Evolutionary conservation across 1,139 yeast genomes (phyloP), one percentile per base, ranked within the genome.

Genomic region (Yamadazyma aaseri): DNA sequence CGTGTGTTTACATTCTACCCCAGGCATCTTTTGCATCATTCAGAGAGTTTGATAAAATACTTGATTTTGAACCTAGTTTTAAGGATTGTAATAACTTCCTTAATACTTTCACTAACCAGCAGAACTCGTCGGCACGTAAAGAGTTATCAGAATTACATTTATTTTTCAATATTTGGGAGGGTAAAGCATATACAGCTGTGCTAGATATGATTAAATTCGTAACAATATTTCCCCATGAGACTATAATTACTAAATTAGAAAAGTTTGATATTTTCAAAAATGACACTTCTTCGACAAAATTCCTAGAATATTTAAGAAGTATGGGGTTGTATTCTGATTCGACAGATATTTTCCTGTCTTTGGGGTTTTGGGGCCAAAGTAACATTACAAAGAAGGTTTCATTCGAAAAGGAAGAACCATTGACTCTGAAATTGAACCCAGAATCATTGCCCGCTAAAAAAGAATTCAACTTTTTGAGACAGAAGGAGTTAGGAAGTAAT

Each of bases 161-260:
- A 4, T 54, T 43, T 30, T 55, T 68, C 36, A 46, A 43, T 24
- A 51, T 65, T n/a, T 60, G 68, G 65, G 64, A 62, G 22, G 72
- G 67, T 1, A 41, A 50, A 17, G 52, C 50, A 17, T 55, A 41
- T 39, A 44, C 31, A 11, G 44, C 47, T 27, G 34, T 63, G 1
- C 40, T 70, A 3, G 60, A 57, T 6, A 58, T 53, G 6, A 37
- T 69, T 41, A 66, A 65, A 39, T 58, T 53, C 29, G 53, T 49
- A 8, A 34, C 61, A 1, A 41, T 64, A 3, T 65, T 64, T 40
- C 75, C 75, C 1, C 71, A 67, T 41, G 47, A 55, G 2, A 24
- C 33, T 4, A 34, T 67, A 2, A 28, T 51, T 16, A 24, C 31
- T 1, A 27, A 32, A 3, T 37, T 62, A 10, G 13, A 35, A 2